Evolutionary conservation across 1,139 yeast species (phyloP).

Genomic region (Sugiyamaella grinbergsii): DNA sequence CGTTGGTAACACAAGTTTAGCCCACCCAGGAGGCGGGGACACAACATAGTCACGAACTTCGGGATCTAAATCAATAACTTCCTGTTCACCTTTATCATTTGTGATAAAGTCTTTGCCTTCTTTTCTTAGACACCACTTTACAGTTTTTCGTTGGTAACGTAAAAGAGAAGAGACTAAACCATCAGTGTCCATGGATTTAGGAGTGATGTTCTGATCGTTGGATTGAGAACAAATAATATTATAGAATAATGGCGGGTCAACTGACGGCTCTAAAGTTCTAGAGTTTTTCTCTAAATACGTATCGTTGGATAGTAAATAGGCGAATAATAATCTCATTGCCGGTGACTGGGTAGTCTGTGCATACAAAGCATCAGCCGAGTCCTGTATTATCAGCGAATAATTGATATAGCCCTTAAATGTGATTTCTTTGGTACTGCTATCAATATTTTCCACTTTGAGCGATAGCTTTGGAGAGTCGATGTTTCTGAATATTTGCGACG

Average conservation of each 20-base stretch:
- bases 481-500: conserved; percentile 10
- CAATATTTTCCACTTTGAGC: conserved; percentile 9
- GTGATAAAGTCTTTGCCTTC: conserved; percentile 54
- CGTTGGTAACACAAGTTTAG: conserved; percentile 14
- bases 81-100: conserved; percentile 29
- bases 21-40: conserved; percentile 40
- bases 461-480: conserved; percentile 11
- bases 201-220: conserved; percentile 8
- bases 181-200: conserved; percentile 36
- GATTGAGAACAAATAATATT: conserved; percentile 26
- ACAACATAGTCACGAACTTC: conserved; percentile 32
- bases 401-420: conserved; percentile 20
- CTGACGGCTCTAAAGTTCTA: conserved; percentile 20
- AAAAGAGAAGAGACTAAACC: conserved; percentile 50
- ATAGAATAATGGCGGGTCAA: conserved; percentile 27
- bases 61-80: conserved; percentile 31
- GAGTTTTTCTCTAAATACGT: conserved; percentile 19
- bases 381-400: conserved; percentile 23
- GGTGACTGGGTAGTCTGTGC: conserved; percentile 20
- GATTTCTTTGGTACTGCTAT: conserved; percentile 1
- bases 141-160: conserved; percentile 63
- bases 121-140: conserved; percentile 62
- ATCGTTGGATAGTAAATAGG: conserved; percentile 21
- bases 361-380: conserved; percentile 23
- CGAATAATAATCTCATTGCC: conserved; percentile 22